phyloP scores from a whole-genome alignment of 306 rosid species.

The Arachis stenosperma region DNA sequence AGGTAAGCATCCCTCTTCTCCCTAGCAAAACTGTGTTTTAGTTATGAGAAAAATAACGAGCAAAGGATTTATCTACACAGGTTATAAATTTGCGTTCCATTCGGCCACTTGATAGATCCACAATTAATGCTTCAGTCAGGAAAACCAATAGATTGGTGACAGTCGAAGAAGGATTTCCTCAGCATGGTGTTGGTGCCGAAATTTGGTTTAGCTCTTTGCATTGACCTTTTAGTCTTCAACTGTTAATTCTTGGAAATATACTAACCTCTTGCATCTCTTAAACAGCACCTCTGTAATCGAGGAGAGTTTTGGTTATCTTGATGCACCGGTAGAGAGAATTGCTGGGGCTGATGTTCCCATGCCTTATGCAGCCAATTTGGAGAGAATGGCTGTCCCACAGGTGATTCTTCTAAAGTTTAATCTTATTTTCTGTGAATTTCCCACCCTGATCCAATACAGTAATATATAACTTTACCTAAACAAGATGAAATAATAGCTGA shows the following conservation, averaged over 20 bases:
- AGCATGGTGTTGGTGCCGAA: conserved; percentile 99
- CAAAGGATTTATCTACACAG: conserved; percentile 43
- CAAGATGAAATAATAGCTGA: conserved; percentile 1
- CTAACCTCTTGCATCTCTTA: conserved; percentile 37
- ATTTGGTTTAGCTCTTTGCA: conserved; percentile 69
- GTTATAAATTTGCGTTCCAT: conserved; percentile 90
- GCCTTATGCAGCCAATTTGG: conserved; percentile 98
- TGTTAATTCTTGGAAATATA: conserved; percentile 22
- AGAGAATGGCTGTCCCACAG: conserved; percentile 98
- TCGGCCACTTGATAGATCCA: conserved; percentile 91
- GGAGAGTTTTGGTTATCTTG: conserved; percentile 96
- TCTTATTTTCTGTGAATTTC: conserved; percentile 3
- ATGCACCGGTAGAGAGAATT: conserved; percentile 96
- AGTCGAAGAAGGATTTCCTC: conserved; percentile 99
- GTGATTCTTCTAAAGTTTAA: conserved; percentile 42
- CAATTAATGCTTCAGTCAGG: conserved; percentile 90
- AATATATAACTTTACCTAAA: conserved; percentile 26
- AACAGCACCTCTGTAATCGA: conserved; percentile 88
- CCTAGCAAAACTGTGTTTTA: neutral
- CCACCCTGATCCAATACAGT: neutral
- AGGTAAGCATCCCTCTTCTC: conserved; percentile 56
- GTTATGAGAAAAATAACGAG: conserved; percentile 26
- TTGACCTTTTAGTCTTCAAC: conserved; percentile 12
- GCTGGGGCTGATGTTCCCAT: conserved; percentile 98
- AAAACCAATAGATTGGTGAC: conserved; percentile 93